Evolutionary conservation across 2,329 filamentous ascomycete genomes (phyloP).

Genomic region (Cercospora nicotianae): DNA sequence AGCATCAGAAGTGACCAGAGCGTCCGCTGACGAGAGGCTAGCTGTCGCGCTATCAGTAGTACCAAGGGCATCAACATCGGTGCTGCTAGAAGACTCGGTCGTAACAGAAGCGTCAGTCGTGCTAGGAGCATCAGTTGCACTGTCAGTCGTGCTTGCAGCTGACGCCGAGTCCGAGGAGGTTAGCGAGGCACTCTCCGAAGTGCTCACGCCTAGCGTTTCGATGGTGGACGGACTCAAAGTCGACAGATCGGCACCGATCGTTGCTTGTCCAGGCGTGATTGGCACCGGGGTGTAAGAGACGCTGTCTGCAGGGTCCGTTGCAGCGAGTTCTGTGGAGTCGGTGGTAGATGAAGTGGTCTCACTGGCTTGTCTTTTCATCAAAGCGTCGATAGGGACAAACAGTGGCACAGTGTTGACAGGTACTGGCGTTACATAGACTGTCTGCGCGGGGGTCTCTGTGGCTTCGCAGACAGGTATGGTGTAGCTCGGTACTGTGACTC

Average conservation of each 20-base stretch:
- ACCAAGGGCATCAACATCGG: not conserved
- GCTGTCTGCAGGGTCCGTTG: not conserved
- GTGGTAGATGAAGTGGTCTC: not conserved
- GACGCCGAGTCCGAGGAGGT: not conserved
- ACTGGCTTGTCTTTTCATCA: slow-evolving; percentile 2
- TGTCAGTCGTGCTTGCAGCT: not conserved
- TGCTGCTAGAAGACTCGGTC: not conserved
- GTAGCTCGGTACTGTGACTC: slow-evolving; percentile 16
- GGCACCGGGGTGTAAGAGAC: not conserved
- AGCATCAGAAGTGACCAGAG: not conserved
- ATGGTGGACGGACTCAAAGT: not conserved
- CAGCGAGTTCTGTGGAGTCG: not conserved
- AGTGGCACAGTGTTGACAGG: not conserved
- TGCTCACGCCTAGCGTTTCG: not conserved
- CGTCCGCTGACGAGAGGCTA: not conserved
- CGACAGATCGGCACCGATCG: not conserved
- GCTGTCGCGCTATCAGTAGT: not conserved
- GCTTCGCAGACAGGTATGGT: slow-evolving; percentile 21
- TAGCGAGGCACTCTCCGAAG: not conserved
- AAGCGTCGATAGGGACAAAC: slow-evolving; percentile 6
- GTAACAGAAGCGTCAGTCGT: not conserved
- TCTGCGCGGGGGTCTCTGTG: not conserved
- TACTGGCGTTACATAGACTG: slow-evolving; percentile 6
- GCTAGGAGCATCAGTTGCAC: not conserved
- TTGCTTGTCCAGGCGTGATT: not conserved